Conservation (phyloP, 2,329 filamentous ascomycete genomes). For the Fusarium musae region DNA sequence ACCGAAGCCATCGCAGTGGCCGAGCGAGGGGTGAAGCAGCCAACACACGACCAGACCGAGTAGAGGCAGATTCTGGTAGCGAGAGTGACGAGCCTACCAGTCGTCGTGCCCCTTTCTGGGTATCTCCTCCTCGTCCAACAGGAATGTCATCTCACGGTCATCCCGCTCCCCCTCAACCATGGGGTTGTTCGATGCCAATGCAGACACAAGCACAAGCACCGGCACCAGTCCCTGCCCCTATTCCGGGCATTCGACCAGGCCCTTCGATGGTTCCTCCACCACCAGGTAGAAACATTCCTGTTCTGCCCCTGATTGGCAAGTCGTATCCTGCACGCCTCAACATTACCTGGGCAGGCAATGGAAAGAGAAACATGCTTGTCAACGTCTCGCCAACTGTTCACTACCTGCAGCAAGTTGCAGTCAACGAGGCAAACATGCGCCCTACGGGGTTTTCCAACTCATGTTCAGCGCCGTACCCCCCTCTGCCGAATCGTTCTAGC, state of each 20-base stretch:
- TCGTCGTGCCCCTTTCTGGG: constrained; percentile 11
- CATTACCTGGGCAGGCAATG: constrained; percentile 45
- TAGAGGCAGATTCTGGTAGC: constrained; percentile 15
- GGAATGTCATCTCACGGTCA: constrained; percentile 6
- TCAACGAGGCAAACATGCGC: constrained; percentile 34
- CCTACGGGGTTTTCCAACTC: constrained; percentile 22
- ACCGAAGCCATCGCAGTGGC: constrained; percentile 24
- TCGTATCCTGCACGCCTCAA: constrained; percentile 41
- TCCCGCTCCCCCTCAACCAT: constrained; percentile 12
- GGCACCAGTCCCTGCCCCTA: constrained; percentile 1
- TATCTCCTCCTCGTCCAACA: constrained; percentile 9
- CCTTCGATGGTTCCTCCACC: constrained; percentile 1
- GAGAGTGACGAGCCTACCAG: constrained; percentile 8
- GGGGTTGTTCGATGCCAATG: constrained; percentile 7
- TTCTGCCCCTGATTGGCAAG: constrained; percentile 14
- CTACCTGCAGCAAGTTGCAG: constrained; percentile 33
- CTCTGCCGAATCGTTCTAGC: constrained; percentile 10
- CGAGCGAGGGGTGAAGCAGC: constrained; percentile 21
- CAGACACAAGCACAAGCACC: not conserved
- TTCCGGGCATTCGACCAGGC: not conserved
- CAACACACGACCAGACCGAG: constrained; percentile 13
- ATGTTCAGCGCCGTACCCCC: not conserved
- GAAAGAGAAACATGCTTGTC: constrained; percentile 46
- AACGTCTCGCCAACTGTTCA: constrained; percentile 50
- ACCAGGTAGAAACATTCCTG: constrained; percentile 6